These are phyloP conservation scores for Amphirosellinia nigrospora DNA, from an alignment of 495 filamentous ascomycete genomes.

Conservation along the genomic window DNA sequence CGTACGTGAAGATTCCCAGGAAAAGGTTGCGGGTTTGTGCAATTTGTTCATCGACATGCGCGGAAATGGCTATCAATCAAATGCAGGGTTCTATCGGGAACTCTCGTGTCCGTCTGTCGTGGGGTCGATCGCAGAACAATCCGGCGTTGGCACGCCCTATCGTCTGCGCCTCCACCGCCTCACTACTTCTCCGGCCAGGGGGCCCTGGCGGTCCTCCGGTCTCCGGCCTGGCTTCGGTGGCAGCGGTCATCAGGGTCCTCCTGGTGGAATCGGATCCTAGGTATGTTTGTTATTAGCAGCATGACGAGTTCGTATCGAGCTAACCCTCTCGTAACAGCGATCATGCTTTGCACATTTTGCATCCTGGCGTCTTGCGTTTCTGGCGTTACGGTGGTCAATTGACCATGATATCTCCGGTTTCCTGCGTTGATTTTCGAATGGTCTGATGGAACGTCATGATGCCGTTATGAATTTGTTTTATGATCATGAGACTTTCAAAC, in stretches of 20 bases:
- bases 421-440: conserved; percentile 31
- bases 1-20: conserved; percentile 99
- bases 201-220: conserved; percentile 58
- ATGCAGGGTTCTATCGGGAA: conserved; percentile 99
- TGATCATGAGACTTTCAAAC: conserved; percentile 23
- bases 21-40: conserved; percentile 98
- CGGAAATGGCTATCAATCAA: conserved; percentile 99
- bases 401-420: conserved; percentile 40
- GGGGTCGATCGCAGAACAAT: conserved; percentile 99
- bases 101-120: conserved; percentile 94
- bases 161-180: conserved; percentile 89
- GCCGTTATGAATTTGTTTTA: conserved; percentile 30
- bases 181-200: conserved; percentile 79
- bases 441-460: conserved; percentile 28
- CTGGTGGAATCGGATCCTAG: conserved; percentile 39
- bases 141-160: conserved; percentile 96
- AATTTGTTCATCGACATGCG: conserved; percentile 98
- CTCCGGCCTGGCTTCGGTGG: conserved; percentile 31
- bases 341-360: conserved; percentile 29
- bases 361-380: conserved; percentile 44
- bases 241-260: conserved; percentile 30
- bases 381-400: conserved; percentile 43
- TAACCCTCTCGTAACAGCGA: conserved; percentile 18
- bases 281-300: conserved; percentile 25
- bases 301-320: background rate